Evolutionary conservation across 2,329 filamentous ascomycete species (phyloP), one percentile per base, ranked within the genome.

Genomic region (Plectosphaerella cucumerina): DNA sequence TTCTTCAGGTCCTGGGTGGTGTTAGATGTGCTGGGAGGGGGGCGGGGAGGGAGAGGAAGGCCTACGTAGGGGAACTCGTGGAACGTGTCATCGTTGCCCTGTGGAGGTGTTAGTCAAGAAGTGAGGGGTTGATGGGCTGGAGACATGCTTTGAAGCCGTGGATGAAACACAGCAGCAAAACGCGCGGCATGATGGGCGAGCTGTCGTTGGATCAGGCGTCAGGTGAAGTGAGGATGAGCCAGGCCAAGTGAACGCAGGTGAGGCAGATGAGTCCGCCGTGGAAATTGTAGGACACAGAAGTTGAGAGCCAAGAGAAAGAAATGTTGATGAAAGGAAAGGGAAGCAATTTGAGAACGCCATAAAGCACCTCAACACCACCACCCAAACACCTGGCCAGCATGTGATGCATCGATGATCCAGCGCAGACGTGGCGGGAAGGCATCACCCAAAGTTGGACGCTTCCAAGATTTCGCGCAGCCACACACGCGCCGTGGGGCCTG

Each of bases 81-180:
- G 61, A 90, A 90, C 17, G 86, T 89, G 62, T 87, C 74, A 57
- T 89, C 85, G 58, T 78, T 77, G 41, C 86, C 86, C 78, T 86
- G 58, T 17, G 3, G 23, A 6, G 3, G 3, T 3, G 22, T 21
- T 6, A 26, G 31, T 18, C 53, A 15, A 52, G 39, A 15, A 31
- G 12, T 37, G 18, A 41, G 42, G 21, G 18, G 20, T 9, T 41
- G 12, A 3, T 6, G 41, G 33, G 23, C 15, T 15, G 15, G 22
- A 42, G 10, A 34, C 54, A 47, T 21, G 79, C 80, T 73, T 87
- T 87, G 75, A 90, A 90, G 44, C 87, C 87, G 65, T 90, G 87
- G 47, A 90, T 82, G 63, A 89, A 90, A 63, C 85, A 87, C 8
- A 90, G 74, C 3, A 90, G 69, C 5, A 90, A 65, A 20, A 85